Conservation (phyloP, 495 filamentous ascomycete genomes). For the Penicillium coprophilum region DNA sequence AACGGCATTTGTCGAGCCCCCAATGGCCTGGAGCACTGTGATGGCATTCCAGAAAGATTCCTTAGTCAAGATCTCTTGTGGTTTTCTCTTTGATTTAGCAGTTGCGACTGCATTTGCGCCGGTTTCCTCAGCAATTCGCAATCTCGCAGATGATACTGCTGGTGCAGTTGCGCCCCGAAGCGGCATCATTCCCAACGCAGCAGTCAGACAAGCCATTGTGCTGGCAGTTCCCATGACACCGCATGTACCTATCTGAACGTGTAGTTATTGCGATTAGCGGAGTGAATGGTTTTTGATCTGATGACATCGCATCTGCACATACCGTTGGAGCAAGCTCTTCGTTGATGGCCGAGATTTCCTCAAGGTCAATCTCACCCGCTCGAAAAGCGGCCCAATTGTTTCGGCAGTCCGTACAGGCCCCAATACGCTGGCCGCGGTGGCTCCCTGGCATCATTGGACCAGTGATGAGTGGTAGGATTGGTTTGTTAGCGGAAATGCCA, state of each 20-base stretch:
- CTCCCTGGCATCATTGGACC: slow-evolving; percentile 69
- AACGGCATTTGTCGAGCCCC: slow-evolving; percentile 67
- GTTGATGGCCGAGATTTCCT: slow-evolving; percentile 65
- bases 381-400: slow-evolving; percentile 67
- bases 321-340: slow-evolving; percentile 67
- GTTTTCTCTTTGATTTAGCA: slow-evolving; percentile 41
- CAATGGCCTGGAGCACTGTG: slow-evolving; percentile 66
- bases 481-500: slow-evolving; percentile 68
- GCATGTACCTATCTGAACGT: slow-evolving; percentile 58
- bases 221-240: slow-evolving; percentile 71
- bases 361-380: slow-evolving; percentile 60
- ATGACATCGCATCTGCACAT: slow-evolving; percentile 15
- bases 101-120: slow-evolving; percentile 55
- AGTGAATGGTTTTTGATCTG: not conserved
- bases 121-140: slow-evolving; percentile 64
- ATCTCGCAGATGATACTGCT: slow-evolving; percentile 62
- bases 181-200: slow-evolving; percentile 64
- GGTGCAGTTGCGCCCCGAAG: slow-evolving; percentile 60
- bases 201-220: slow-evolving; percentile 67
- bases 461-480: slow-evolving; percentile 60
- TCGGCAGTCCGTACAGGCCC: slow-evolving; percentile 66
- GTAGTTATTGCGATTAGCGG: not conserved
- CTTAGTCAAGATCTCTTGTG: slow-evolving; percentile 56
- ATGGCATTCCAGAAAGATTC: slow-evolving; percentile 68
- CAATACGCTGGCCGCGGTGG: slow-evolving; percentile 56